Conservation (phyloP, 2,329 filamentous ascomycete species). For the Ascochyta rabiei region DNA sequence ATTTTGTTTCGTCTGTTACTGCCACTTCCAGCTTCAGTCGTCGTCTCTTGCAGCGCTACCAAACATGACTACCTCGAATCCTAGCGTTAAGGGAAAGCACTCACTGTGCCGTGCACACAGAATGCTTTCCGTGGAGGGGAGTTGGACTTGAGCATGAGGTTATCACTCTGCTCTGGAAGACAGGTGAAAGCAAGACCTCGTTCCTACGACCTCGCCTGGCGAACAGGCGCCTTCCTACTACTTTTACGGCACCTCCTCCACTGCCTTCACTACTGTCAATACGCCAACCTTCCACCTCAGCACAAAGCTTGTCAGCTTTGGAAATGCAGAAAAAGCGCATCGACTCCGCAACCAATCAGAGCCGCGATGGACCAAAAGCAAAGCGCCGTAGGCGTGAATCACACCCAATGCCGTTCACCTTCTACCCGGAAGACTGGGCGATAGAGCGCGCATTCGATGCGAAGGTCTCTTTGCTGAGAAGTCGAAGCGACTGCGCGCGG, state of each 20-base stretch:
- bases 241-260: background rate
- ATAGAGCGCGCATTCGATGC: background rate
- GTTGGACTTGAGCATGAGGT: background rate
- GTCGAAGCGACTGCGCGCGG: background rate
- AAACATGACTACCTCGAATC: background rate
- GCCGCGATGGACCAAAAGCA: background rate
- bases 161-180: background rate
- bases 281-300: background rate
- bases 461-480: background rate
- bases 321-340: background rate
- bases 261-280: background rate
- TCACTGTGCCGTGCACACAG: background rate
- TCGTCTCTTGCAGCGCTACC: background rate
- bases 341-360: background rate
- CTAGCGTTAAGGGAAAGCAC: background rate
- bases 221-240: background rate
- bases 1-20: background rate
- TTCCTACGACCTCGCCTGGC: background rate
- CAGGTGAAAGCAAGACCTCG: slow-evolving; percentile 1
- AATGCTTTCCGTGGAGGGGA: background rate
- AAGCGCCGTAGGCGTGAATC: background rate
- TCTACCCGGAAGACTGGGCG: background rate
- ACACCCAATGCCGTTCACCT: background rate
- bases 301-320: background rate
- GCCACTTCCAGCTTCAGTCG: background rate